phyloP scores from a whole-genome alignment of 106 monocot species.

The Agapanthus africanus region DNA sequence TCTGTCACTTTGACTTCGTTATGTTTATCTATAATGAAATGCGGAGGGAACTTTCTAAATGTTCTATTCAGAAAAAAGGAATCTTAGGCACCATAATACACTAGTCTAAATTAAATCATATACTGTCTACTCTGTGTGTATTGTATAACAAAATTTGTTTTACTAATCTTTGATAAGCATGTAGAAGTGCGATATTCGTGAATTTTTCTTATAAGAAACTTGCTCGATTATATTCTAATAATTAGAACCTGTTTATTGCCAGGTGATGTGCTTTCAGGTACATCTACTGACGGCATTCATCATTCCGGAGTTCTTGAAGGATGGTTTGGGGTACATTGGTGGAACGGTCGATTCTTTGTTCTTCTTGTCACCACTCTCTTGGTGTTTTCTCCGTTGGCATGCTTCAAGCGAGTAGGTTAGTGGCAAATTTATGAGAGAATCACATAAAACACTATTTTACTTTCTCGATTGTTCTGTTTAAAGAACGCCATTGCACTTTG shows the following conservation, averaged over 20 bases:
- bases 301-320: conserved; percentile 84
- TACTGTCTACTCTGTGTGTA: too few relatives aligned
- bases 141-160: neutral
- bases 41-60: too few relatives aligned
- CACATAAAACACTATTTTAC: too few relatives aligned
- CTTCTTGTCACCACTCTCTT: conserved; percentile 50
- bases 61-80: too few relatives aligned
- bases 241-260: neutral
- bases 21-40: too few relatives aligned
- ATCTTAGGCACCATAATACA: neutral
- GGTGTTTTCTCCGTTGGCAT: conserved; percentile 52
- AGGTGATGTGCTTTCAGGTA: conserved; percentile 96
- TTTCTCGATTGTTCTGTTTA: too few relatives aligned
- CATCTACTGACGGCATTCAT: conserved; percentile 56
- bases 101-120: neutral
- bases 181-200: neutral
- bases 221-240: neutral
- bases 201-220: neutral
- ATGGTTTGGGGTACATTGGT: conserved; percentile 95
- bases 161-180: neutral
- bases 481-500: too few relatives aligned
- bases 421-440: too few relatives aligned
- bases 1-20: too few relatives aligned
- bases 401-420: conserved; percentile 67
- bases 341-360: conserved; percentile 65